phyloP scores from a whole-genome alignment of 495 filamentous ascomycete species.

The Cudoniella acicularis region DNA sequence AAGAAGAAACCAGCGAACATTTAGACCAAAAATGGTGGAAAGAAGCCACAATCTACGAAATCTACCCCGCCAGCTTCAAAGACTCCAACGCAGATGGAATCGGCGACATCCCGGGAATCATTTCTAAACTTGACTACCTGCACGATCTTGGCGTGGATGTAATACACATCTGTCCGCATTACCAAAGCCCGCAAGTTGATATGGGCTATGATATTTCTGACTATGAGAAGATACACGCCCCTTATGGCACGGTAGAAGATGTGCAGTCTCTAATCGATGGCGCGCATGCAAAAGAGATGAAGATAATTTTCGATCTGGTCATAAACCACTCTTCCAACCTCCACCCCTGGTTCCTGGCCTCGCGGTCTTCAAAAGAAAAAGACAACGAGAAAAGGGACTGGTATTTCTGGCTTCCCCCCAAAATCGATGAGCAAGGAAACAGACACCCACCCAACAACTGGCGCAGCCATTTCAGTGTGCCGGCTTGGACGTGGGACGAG shows the following conservation, averaged over 20 bases:
- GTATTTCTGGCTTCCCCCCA: constrained; percentile 58
- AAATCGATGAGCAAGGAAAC: constrained; percentile 47
- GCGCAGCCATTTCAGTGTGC: constrained; percentile 39
- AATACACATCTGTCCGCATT: constrained; percentile 63
- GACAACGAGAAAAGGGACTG: constrained; percentile 53
- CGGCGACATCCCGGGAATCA: constrained; percentile 64
- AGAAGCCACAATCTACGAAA: constrained; percentile 56
- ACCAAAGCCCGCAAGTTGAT: constrained; percentile 57
- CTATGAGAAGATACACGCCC: constrained; percentile 56
- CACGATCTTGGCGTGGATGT: constrained; percentile 57
- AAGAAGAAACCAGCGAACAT: too few relatives aligned
- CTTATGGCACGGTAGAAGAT: constrained; percentile 60
- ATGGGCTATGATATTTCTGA: constrained; percentile 66
- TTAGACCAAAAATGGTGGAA: too few relatives aligned
- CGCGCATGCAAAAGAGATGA: constrained; percentile 50
- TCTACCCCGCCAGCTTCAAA: constrained; percentile 63
- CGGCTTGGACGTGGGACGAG: constrained; percentile 54
- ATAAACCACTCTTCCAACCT: constrained; percentile 64
- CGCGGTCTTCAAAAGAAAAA: constrained; percentile 45
- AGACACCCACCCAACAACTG: constrained; percentile 58
- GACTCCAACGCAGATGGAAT: constrained; percentile 65
- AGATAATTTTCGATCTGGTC: constrained; percentile 59
- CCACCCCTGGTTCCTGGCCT: constrained; percentile 61
- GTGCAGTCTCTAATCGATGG: constrained; percentile 57
- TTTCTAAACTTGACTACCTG: constrained; percentile 62